Percentiles rank a stretch among this genome's conserved stretches.
phyloP scores from a whole-genome alignment of 2,329 filamentous ascomycete genomes.

The Achaetomium macrosporum region DNA sequence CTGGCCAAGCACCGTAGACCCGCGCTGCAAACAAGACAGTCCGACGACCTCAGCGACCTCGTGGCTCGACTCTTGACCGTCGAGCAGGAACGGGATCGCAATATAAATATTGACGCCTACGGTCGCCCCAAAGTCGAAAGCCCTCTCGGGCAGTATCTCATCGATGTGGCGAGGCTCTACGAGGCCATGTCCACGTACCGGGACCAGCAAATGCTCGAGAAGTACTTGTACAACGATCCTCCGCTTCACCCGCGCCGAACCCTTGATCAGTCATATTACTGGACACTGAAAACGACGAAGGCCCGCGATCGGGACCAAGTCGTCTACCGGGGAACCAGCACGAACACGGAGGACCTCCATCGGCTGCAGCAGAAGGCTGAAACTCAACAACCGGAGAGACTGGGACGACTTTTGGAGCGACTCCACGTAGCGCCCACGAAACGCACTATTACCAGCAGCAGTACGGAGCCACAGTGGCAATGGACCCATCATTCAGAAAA shows the following conservation, averaged over 20 bases:
- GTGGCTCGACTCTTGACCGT: neutral
- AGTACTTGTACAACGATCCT: slow-evolving; percentile 29
- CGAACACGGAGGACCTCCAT: slow-evolving; percentile 9
- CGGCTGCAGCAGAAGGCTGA: neutral
- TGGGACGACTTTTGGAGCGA: no score
- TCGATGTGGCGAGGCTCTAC: slow-evolving; percentile 31
- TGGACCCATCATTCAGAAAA: slow-evolving; percentile 9
- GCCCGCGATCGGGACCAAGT: slow-evolving; percentile 38
- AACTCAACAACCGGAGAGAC: no score
- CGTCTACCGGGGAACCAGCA: slow-evolving; percentile 26
- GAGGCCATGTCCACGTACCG: slow-evolving; percentile 33
- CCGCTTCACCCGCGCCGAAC: slow-evolving; percentile 40
- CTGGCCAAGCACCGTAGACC: neutral
- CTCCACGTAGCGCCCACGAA: no score
- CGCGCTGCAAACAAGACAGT: neutral
- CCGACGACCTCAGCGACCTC: neutral
- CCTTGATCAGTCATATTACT: slow-evolving; percentile 39
- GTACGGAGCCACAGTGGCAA: neutral
- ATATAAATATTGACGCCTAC: neutral
- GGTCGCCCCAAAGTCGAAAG: slow-evolving; percentile 1
- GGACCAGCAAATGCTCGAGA: slow-evolving; percentile 31
- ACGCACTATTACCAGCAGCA: no score
- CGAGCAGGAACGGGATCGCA: neutral
- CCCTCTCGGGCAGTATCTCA: slow-evolving; percentile 27
- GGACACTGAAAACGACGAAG: slow-evolving; percentile 26